Base-by-base conservation (phyloP, 192 early-diverging fungal species). In the Linnemannia schmuckeri region DNA sequence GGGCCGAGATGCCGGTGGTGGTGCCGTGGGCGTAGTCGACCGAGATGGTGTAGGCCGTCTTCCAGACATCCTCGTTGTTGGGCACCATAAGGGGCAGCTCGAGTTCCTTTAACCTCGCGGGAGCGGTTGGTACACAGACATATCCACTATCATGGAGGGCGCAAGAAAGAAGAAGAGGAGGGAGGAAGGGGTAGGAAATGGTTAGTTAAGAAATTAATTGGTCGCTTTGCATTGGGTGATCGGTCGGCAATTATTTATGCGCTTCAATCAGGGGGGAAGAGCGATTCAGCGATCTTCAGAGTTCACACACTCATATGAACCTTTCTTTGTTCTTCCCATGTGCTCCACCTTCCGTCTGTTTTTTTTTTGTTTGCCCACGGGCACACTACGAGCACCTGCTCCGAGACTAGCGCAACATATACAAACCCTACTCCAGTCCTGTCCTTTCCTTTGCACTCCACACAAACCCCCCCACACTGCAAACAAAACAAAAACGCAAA, bases 1-100 rank as follows among this genome's bases (percentile, higher is more conserved):
- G 91, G 1, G 97, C 98, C 8, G 97, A 98, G 74, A 99, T 99
- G 24, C 98, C 99, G 9, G 99, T 99, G 7, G 96, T 96, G n/a
- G 96, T 96, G 24, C 94, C 93, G 78, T 94, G 91, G 10, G 92
- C 90, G 41, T 95, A 96, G 81, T 99, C 98, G 8, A 98, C 95
- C 1, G 96, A 95, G 61, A 99, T 89, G 0, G 97, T 98, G 85
- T 99, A 99, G 17, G 97, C 97, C 30, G 99, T 99, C 78, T 96
- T 94, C 89, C 97, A 91, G 54, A 94, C 91, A 74, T 99, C 99
- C 10, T 95, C 93, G 90, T 96, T 98, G 75, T 96, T 89, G 77
- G 94, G 92, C 46, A 99, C 99, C 99, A 99, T 99, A 74, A 99
- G 88, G 33, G 98, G 98, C 42, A 99, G 87, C 1, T 96, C 88